A percentile compares a stretch with the other conserved stretches of the same genome.
Evolutionary conservation across 1,139 yeast genomes (phyloP).

Genomic region (Arxiozyma telluris): DNA sequence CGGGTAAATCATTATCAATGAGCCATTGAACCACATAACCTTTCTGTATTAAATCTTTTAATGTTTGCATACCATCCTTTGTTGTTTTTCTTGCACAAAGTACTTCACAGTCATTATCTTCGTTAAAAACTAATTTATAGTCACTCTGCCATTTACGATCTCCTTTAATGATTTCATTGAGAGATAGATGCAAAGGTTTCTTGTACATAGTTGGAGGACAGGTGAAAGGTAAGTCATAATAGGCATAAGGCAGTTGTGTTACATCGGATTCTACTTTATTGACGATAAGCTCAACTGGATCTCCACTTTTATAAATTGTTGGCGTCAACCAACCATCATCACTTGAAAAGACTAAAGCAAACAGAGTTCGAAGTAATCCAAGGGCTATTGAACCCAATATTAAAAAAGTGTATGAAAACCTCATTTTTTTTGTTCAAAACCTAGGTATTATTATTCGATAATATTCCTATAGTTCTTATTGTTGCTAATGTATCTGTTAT

Average conservation of each 20-base stretch:
- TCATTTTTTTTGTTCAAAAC: neutral
- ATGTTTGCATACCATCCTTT: slow-evolving; percentile 43
- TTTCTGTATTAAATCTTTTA: slow-evolving; percentile 52
- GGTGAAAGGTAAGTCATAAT: slow-evolving; percentile 69
- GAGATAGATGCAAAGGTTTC: slow-evolving; percentile 55
- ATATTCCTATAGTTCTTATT: neutral
- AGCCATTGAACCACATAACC: slow-evolving; percentile 81
- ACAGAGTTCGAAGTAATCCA: slow-evolving; percentile 3
- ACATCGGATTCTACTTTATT: slow-evolving; percentile 72
- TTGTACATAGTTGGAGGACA: slow-evolving; percentile 56
- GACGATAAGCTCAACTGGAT: slow-evolving; percentile 58
- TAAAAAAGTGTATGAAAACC: slow-evolving; percentile 1
- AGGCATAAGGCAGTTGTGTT: slow-evolving; percentile 71
- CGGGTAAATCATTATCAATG: slow-evolving; percentile 69
- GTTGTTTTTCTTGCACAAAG: slow-evolving; percentile 56
- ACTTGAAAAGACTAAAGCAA: neutral
- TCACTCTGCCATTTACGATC: slow-evolving; percentile 74
- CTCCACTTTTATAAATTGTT: slow-evolving; percentile 37
- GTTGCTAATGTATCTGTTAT: neutral
- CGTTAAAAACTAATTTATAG: slow-evolving; percentile 51
- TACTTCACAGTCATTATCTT: slow-evolving; percentile 55
- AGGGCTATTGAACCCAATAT: neutral
- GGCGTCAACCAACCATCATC: slow-evolving; percentile 26
- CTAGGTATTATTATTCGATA: neutral
- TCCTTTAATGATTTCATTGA: slow-evolving; percentile 74